Percentiles rank a stretch among this genome's conserved stretches.
Conservation (phyloP, 768 basidiomycete species). For the Pleurotus ostreatus region DNA sequence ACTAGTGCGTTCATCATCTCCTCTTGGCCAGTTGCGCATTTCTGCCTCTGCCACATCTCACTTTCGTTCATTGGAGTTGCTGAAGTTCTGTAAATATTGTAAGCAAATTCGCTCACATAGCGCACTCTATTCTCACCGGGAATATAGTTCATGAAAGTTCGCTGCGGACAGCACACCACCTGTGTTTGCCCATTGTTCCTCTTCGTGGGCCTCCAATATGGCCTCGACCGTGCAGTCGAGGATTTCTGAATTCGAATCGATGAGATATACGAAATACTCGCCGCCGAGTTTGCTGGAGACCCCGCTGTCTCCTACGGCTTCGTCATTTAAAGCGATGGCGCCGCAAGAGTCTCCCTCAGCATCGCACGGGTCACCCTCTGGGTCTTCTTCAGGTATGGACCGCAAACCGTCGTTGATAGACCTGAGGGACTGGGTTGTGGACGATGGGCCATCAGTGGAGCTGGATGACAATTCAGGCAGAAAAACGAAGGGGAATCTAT, state of each 20-base stretch:
- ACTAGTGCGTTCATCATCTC: background rate
- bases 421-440: slow-evolving; percentile 70
- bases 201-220: slow-evolving; percentile 20
- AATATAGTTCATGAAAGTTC: too few relatives aligned
- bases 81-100: too few relatives aligned
- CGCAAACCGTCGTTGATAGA: slow-evolving; percentile 64
- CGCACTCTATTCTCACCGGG: too few relatives aligned
- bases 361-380: slow-evolving; percentile 35
- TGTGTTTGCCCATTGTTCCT: too few relatives aligned
- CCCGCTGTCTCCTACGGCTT: slow-evolving; percentile 46
- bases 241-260: slow-evolving; percentile 62
- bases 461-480: background rate
- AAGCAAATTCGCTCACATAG: too few relatives aligned
- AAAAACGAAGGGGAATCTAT: background rate
- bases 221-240: slow-evolving; percentile 50
- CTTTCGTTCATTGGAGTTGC: too few relatives aligned
- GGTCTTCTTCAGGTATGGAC: slow-evolving; percentile 45
- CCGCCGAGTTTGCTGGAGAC: slow-evolving; percentile 37
- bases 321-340: slow-evolving; percentile 36
- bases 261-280: slow-evolving; percentile 9
- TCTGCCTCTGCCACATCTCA: background rate
- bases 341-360: slow-evolving; percentile 26
- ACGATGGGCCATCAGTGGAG: slow-evolving; percentile 40
- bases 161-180: too few relatives aligned
- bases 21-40: background rate